phyloP scores from a whole-genome alignment of 169 alveolate species.

The Theileria luwenshuni region DNA sequence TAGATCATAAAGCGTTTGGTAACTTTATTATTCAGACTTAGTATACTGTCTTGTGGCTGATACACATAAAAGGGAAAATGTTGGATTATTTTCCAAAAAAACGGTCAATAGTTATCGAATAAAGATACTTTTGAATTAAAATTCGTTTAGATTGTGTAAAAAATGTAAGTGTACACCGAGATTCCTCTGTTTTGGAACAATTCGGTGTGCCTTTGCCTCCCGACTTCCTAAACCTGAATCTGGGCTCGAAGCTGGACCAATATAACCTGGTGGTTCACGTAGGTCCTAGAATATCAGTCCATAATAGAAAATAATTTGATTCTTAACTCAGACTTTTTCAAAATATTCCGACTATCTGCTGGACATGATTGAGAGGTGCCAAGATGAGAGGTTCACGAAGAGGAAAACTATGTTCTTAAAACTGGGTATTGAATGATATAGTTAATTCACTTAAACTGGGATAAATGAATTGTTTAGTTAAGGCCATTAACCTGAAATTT shows the following conservation, averaged over 20 bases:
- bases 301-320: too few relatives aligned
- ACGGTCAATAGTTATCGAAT: too few relatives aligned
- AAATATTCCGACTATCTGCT: constrained; percentile 38
- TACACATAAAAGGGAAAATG: too few relatives aligned
- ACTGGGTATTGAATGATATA: constrained; percentile 27
- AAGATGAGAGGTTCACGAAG: constrained; percentile 41
- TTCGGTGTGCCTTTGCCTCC: constrained; percentile 63
- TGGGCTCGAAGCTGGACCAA: constrained; percentile 14
- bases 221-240: constrained; percentile 1
- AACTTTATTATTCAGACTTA: too few relatives aligned
- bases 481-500: constrained; percentile 5
- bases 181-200: constrained; percentile 21
- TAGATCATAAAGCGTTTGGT: constrained; percentile 14
- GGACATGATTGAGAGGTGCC: constrained; percentile 17
- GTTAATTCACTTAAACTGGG: neutral
- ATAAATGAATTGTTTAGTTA: neutral
- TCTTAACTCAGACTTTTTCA: constrained; percentile 28
- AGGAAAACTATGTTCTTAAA: constrained; percentile 58
- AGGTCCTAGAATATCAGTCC: too few relatives aligned
- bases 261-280: neutral
- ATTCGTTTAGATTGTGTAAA: constrained; percentile 28
- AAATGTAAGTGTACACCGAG: constrained; percentile 24
- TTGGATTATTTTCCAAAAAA: too few relatives aligned
- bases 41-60: too few relatives aligned
- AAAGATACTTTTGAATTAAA: neutral